Evolutionary conservation across 352 stramenopile genomes (phyloP), one percentile per base, ranked within the genome.

Genomic region (Phytophthora podocarpi): DNA sequence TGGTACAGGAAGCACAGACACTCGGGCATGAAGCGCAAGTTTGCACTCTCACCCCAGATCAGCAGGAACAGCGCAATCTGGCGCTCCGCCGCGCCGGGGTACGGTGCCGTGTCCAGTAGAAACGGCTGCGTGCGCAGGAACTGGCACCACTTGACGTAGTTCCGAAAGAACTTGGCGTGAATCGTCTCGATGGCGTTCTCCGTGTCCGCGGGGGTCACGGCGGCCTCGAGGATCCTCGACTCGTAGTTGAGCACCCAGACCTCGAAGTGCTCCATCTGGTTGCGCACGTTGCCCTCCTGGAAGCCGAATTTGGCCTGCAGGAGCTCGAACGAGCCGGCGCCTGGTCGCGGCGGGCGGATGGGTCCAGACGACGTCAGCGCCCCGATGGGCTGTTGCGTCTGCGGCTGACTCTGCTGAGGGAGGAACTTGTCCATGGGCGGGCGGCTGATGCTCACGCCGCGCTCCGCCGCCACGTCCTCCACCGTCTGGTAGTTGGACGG

Each of bases 131-230:
- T 89, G 26, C 84, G 83, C 48, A 99, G 77, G 55, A 96, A 96
- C 42, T 85, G 60, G 72, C 97, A 99, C 97, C 97, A 99, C 64
- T 96, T 96, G 61, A 59, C 56, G 67, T 98, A 97, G 71, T 98
- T 98, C 13, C 78, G 78, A 70, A 97, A 96, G 24, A 99, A 96
- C 69, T 98, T 98, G 42, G 82, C 78, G 72, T 99, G 97, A 45
- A 99, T 82, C 30, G 70, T 78, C 37, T 71, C 70, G 50, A 94
- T 73, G 20, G 80, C 82, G 15, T 84, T 77, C 27, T 89, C 80
- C 47, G 80, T 76, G 55, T 85, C 83, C 6, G 61, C 30, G 11
- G 62, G 54, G 15, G 52, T 54, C 26, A 67, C 56, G 8, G 56
- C 36, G 1, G 32, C 36, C 11, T 68, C 57, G 15, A 68, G 37